Evolutionary conservation across 2,329 filamentous ascomycete genomes (phyloP).

Genomic region (Xylariaceae sp.): DNA sequence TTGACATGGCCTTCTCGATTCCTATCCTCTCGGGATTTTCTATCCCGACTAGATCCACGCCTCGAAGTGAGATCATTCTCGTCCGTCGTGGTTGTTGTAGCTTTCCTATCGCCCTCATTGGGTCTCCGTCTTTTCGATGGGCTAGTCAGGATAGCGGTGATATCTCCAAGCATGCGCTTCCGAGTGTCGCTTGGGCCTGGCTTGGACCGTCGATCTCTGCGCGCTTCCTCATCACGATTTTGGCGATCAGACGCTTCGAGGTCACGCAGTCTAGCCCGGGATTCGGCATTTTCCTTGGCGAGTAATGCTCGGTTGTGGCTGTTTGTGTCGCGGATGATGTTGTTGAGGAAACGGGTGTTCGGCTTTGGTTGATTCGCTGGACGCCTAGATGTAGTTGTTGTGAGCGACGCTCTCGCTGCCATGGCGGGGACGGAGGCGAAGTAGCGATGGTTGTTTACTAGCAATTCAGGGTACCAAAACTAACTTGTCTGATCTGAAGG

Average conservation of each 20-base stretch:
- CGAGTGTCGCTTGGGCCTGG: conserved; percentile 50
- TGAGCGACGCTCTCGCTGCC: conserved; percentile 7
- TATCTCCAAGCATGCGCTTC: conserved; percentile 56
- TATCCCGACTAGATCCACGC: conserved; percentile 18
- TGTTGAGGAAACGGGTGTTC: conserved; percentile 83
- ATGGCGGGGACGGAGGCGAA: neutral
- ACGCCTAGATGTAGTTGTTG: conserved; percentile 43
- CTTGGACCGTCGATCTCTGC: conserved; percentile 37
- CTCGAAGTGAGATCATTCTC: conserved; percentile 12
- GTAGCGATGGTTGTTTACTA: neutral
- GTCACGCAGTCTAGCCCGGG: conserved; percentile 62
- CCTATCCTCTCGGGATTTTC: conserved; percentile 7
- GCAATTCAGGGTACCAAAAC: conserved; percentile 13
- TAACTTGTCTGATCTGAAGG: conserved; percentile 51
- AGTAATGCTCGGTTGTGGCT: conserved; percentile 83
- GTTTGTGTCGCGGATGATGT: conserved; percentile 84
- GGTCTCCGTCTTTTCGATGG: conserved; percentile 37
- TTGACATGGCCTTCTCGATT: conserved; percentile 22
- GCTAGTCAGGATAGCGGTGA: conserved; percentile 54
- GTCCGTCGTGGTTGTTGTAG: conserved; percentile 7
- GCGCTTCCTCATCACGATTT: conserved; percentile 35
- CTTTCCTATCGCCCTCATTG: conserved; percentile 23
- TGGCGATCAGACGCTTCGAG: conserved; percentile 49
- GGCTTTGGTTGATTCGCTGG: conserved; percentile 69
- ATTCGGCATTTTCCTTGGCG: conserved; percentile 78